Evolutionary conservation across 2,329 filamentous ascomycete species (phyloP), one percentile per base, ranked within the genome.

Genomic region (Eutypa lata): DNA sequence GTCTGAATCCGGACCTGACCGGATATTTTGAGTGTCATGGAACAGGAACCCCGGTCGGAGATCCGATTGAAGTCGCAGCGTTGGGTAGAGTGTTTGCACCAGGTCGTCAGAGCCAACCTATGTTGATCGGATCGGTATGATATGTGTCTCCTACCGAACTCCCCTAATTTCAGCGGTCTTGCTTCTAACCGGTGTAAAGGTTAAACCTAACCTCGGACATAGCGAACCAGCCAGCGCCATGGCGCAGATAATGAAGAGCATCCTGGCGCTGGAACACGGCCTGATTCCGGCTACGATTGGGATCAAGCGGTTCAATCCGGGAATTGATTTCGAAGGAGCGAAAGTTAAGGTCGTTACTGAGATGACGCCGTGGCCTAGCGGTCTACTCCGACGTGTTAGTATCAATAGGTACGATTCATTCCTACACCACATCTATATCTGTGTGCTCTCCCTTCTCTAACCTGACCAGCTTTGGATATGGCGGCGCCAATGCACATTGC

Each of bases 21-120:
- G 56, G 37, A 2, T 55, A 54, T 26, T 51, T 55, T n/a, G 57
- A 57, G 13, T 46, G 42, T 21, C 57, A 59, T 28, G 53, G 53
- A 14, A 55, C 53, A 19, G 53, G 53, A n/a, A 55, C 53, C 18
- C n/a, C 44, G 7, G 38, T 50, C n/a, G 53, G 53, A 7, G 53
- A 55, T 22, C 53, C 53, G 13, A 43, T 55, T 21, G 53, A 55
- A 47, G 52, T 52, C n/a, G n/a, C n/a, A n/a, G n/a, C n/a, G n/a
- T n/a, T n/a, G n/a, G n/a, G n/a, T n/a, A n/a, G n/a, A n/a, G n/a
- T n/a, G n/a, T n/a, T n/a, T n/a, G n/a, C n/a, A n/a, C n/a, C n/a
- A n/a, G n/a, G n/a, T n/a, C n/a, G n/a, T n/a, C n/a, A n/a, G n/a
- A n/a, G n/a, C n/a, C n/a, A n/a, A n/a, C n/a, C n/a, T n/a, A n/a